Conservation (phyloP, 192 early-diverging fungal genomes). For the Phycomyces blakesleeanus region DNA sequence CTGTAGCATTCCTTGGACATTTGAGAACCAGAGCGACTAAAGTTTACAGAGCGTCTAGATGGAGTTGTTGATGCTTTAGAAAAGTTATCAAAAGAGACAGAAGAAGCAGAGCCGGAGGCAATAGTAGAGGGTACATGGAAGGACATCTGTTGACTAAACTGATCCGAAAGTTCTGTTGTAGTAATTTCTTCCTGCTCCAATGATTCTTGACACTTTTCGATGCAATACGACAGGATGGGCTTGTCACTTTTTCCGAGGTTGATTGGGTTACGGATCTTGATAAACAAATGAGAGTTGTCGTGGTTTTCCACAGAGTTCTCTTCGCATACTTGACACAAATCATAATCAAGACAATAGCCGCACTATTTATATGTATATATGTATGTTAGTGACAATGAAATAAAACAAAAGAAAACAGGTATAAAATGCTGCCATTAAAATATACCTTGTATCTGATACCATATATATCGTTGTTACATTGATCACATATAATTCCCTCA, state of each 20-base stretch:
- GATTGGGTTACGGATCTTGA: slow-evolving; percentile 46
- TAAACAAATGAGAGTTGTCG: slow-evolving; percentile 41
- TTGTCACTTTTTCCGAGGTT: background rate
- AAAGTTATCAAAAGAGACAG: background rate
- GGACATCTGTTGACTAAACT: too few species aligned
- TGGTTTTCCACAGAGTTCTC: slow-evolving; percentile 24
- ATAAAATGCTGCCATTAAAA: too few species aligned
- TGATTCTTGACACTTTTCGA: slow-evolving; percentile 28
- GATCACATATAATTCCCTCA: slow-evolving; percentile 43
- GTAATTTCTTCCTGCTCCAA: too few species aligned
- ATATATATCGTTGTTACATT: slow-evolving; percentile 37
- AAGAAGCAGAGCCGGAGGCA: background rate
- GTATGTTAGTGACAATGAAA: background rate
- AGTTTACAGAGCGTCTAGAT: background rate
- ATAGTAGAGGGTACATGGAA: background rate
- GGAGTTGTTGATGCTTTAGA: background rate
- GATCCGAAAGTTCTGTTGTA: too few species aligned
- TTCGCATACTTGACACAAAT: slow-evolving; percentile 62
- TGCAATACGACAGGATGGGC: slow-evolving; percentile 23
- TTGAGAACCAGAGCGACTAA: too few species aligned
- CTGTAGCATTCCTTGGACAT: too few species aligned
- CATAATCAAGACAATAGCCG: slow-evolving; percentile 57
- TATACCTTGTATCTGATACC: slow-evolving; percentile 52
- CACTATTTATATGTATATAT: slow-evolving; percentile 38
- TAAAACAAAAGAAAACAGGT: too few species aligned